A percentile compares a stretch with the other conserved stretches of the same genome.
These are phyloP conservation scores for Spatholobus suberectus DNA, from an alignment of 306 rosid genomes.

Conservation along the genomic window DNA sequence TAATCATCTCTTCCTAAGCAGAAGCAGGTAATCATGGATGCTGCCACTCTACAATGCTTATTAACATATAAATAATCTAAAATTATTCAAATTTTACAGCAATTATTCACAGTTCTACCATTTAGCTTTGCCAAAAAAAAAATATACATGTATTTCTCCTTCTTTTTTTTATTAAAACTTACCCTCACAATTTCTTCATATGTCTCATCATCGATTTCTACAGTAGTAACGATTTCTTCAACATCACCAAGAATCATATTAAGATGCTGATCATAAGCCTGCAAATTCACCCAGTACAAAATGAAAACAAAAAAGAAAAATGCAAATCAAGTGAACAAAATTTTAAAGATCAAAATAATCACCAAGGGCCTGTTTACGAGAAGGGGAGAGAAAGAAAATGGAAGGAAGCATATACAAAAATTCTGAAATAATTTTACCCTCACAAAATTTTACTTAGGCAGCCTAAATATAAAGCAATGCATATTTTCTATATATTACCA, in stretches of 20 bases:
- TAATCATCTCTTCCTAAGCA: constrained; percentile 7
- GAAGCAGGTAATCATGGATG: not conserved
- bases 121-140: not conserved
- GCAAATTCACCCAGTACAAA: constrained; percentile 40
- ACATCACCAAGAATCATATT: constrained; percentile 99
- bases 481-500: not conserved
- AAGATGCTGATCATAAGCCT: constrained; percentile 99
- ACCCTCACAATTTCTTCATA: constrained; percentile 99
- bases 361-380: not conserved
- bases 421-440: not conserved
- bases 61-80: not conserved
- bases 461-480: not conserved
- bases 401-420: not conserved
- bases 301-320: not conserved
- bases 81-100: not conserved
- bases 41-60: constrained; percentile 12
- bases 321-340: not conserved
- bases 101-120: not conserved
- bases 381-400: not conserved
- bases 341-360: constrained; percentile 2
- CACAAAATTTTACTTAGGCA: not conserved
- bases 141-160: not conserved
- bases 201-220: constrained; percentile 97
- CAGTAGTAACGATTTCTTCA: constrained; percentile 92
- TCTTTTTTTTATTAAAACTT: constrained; percentile 41